A percentile compares a stretch with the other conserved stretches of the same genome.
phyloP scores from a whole-genome alignment of 2,329 filamentous ascomycete species.

The Penicillium sp. region DNA sequence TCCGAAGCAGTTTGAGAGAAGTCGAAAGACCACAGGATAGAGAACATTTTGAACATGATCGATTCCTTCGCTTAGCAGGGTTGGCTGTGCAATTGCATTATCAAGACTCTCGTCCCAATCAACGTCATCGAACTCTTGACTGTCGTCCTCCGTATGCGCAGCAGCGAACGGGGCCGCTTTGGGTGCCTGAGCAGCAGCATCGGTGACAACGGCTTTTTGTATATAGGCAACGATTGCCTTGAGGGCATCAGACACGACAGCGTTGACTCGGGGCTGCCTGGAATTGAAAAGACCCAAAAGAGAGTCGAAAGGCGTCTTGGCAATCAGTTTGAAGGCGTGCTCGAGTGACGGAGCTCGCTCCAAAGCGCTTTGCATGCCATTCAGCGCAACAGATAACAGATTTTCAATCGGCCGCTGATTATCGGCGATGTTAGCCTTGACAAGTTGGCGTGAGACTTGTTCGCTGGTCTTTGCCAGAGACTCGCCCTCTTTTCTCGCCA shows the following conservation, averaged over 20 bases:
- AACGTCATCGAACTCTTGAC: constrained; percentile 53
- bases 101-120: constrained; percentile 50
- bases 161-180: constrained; percentile 14
- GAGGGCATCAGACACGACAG: constrained; percentile 46
- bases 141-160: constrained; percentile 49
- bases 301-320: constrained; percentile 39
- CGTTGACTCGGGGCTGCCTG: constrained; percentile 39
- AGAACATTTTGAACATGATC: constrained; percentile 39
- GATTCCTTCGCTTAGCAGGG: constrained; percentile 20
- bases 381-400: constrained; percentile 48
- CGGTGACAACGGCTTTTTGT: constrained; percentile 23
- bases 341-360: constrained; percentile 36
- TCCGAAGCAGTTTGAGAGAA: constrained; percentile 58
- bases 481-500: constrained; percentile 54
- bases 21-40: constrained; percentile 45
- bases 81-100: constrained; percentile 35
- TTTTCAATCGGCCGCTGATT: constrained; percentile 55
- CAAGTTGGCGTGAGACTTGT: constrained; percentile 41
- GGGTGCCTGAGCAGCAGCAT: constrained; percentile 13
- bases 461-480: constrained; percentile 40
- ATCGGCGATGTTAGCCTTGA: constrained; percentile 48
- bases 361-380: constrained; percentile 46
- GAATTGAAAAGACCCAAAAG: constrained; percentile 50
- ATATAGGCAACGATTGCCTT: constrained; percentile 43
- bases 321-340: constrained; percentile 40